These are phyloP conservation scores for Blastobotrys serpentis DNA, from an alignment of 1,139 yeast species.

Conservation along the genomic window DNA sequence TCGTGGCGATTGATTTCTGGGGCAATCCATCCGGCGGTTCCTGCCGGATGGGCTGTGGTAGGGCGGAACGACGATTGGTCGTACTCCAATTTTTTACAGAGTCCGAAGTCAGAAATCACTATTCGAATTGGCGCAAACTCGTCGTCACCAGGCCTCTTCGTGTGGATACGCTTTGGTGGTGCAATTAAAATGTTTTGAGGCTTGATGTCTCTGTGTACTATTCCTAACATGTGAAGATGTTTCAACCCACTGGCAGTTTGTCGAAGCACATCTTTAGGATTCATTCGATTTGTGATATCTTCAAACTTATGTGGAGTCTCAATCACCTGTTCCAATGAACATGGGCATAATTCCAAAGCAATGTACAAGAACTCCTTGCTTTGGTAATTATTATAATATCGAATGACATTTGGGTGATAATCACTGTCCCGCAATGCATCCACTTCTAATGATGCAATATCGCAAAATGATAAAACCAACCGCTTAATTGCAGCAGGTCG, in stretches of 20 bases:
- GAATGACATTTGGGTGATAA: conserved; percentile 91
- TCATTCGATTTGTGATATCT: conserved; percentile 41
- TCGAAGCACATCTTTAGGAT: conserved; percentile 56
- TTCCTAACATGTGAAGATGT: conserved; percentile 84
- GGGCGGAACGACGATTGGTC: conserved; percentile 94
- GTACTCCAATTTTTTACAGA: conserved; percentile 85
- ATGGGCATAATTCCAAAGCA: conserved; percentile 87
- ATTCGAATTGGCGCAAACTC: conserved; percentile 52
- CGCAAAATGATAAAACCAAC: conserved; percentile 89
- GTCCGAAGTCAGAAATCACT: conserved; percentile 91
- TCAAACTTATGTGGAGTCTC: conserved; percentile 37
- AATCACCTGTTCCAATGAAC: conserved; percentile 82
- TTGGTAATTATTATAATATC: conserved; percentile 89
- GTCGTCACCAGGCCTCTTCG: conserved; percentile 25
- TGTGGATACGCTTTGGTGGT: conserved; percentile 49
- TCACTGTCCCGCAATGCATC: conserved; percentile 87
- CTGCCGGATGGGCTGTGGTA: conserved; percentile 90
- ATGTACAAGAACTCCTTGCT: conserved; percentile 85
- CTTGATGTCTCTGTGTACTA: conserved; percentile 92
- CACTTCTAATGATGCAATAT: conserved; percentile 94
- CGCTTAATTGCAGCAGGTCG: conserved; percentile 95
- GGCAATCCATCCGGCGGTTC: conserved; percentile 98
- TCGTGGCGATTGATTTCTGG: conserved; percentile 59
- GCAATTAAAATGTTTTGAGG: conserved; percentile 95
- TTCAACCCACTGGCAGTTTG: conserved; percentile 86